Evolutionary conservation across 176 grass and related monocot genomes (phyloP).

Genomic region (Chrysopogon serrulatus): DNA sequence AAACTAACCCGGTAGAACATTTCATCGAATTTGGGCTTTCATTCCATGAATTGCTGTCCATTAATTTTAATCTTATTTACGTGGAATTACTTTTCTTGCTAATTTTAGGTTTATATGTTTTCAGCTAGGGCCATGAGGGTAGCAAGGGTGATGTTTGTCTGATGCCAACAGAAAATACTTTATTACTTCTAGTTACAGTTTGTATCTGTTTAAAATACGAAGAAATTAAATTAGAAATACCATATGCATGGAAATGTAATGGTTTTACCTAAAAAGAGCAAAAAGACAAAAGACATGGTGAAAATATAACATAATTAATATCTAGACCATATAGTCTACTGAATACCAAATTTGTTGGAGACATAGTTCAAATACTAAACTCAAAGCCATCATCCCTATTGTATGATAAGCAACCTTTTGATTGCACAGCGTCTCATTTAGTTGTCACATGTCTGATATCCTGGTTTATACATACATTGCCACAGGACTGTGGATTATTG

Average conservation of each 20-base stretch:
- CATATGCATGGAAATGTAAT: neutral
- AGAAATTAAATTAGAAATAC: neutral
- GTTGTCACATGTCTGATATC: neutral
- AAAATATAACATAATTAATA: neutral
- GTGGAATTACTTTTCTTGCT: neutral
- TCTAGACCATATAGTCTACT: neutral
- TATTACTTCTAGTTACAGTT: neutral
- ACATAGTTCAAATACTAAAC: neutral
- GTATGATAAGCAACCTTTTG: neutral
- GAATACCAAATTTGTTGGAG: neutral
- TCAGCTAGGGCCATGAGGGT: neutral
- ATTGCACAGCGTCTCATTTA: neutral
- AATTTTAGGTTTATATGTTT: neutral
- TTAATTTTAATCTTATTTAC: too few relatives aligned
- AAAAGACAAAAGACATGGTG: neutral
- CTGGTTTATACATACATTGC: neutral
- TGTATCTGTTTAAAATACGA: neutral
- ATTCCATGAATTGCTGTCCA: neutral
- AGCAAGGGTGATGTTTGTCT: neutral
- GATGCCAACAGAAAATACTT: neutral
- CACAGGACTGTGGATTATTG: slow-evolving; percentile 75
- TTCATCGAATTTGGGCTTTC: neutral
- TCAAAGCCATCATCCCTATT: neutral
- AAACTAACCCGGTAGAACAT: neutral
- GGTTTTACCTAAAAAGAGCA: neutral